Evolutionary conservation across 2,329 filamentous ascomycete genomes (phyloP), one percentile per base, ranked within the genome.

Genomic region (Aspergillus sp.): DNA sequence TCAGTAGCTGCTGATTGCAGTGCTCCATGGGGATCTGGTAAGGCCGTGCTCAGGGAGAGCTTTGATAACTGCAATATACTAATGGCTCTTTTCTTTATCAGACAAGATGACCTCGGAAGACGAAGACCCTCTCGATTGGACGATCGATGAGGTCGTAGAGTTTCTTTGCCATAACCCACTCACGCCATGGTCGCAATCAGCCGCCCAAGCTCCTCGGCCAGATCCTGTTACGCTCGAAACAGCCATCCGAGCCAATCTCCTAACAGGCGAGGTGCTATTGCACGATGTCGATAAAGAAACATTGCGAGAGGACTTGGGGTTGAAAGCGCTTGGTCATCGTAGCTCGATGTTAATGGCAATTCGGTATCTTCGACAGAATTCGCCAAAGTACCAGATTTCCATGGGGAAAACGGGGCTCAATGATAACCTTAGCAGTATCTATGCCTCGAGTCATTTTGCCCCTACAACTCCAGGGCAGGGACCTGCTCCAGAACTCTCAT

Each of bases 61-160:
- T 19, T 19, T 19, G 19, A 19, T 19, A 19, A 4, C 19, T 19
- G 19, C 19, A 19, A 19, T 19, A 19, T 19, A 19, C 19, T 19
- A 19, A 19, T 19, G 19, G 2, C 19, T 4, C 19, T 19, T 19
- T 19, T 19, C 19, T 4, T 19, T 19, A 19, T 44, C 48, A 45
- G 39, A 26, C 39, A 40, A 41, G 12, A 66, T 66, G 64, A 42
- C 52, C 13, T 42, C 49, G 27, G 48, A 47, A 40, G 64, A 64
- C 38, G 61, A 64, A 11, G 88, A 95, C 65, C 88, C 89, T n/a
- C 85, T 83, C 63, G 58, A 76, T 42, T 95, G 89, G 89, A 76
- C 77, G 31, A 73, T 83, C 29, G 80, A 85, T 32, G 75, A 81
- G 31, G 79, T 94, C 8, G 76, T 86, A 7, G 61, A 72, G 11